phyloP scores from a whole-genome alignment of 225 moss, liverwort and hornwort genomes.

The Rhytidiadelphus loreus region DNA sequence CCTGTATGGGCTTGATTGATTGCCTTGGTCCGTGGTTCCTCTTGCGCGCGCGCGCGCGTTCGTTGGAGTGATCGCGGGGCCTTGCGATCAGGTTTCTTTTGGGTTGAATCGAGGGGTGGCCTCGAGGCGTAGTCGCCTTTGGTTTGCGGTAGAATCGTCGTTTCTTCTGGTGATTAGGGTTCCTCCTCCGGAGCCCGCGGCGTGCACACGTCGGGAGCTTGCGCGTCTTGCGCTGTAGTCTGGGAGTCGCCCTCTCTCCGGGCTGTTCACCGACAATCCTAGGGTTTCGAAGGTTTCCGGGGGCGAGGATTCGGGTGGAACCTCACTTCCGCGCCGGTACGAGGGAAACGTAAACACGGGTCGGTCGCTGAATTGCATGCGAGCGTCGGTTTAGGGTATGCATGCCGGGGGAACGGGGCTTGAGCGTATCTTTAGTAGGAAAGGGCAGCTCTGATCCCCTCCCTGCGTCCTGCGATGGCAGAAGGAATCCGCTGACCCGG shows the following conservation, averaged over 20 bases:
- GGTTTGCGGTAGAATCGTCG: neutral
- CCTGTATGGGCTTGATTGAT: neutral
- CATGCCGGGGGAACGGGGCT: neutral
- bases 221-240: neutral
- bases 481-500: neutral
- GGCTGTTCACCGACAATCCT: neutral
- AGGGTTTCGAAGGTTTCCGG: neutral
- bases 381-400: conserved; percentile 4
- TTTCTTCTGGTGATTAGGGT: conserved; percentile 4
- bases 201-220: neutral
- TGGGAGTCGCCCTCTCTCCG: neutral
- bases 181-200: neutral
- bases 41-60: neutral
- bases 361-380: neutral
- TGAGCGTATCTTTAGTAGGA: neutral
- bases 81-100: neutral
- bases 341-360: neutral
- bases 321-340: neutral
- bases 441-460: neutral
- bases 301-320: neutral
- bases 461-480: neutral
- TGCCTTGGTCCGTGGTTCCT: neutral
- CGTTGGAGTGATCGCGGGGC: neutral
- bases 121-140: neutral
- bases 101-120: neutral